Base-by-base conservation (phyloP, 495 filamentous ascomycete genomes). In the Mycothermus thermophilus region DNA sequence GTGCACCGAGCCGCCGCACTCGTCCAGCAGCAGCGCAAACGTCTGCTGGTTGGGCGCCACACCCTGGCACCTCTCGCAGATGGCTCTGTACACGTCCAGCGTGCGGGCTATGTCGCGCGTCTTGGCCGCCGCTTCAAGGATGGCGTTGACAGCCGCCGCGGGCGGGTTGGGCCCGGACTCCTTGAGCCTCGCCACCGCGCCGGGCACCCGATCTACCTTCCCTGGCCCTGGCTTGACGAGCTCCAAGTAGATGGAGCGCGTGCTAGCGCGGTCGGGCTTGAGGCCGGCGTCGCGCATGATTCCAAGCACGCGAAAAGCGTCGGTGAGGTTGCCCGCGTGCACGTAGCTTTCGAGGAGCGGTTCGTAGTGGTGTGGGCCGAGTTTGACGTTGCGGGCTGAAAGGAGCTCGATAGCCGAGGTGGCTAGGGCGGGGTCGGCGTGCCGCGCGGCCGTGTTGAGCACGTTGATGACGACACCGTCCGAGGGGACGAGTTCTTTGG, bases 281-380 rank as follows among this genome's bases (percentile, higher is more conserved):
- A 81, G 37, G 2, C 69, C 72, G 10, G 74, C 64, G 32, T 66
- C 62, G 8, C 64, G 47, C 79, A 90, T 87, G 47, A 81, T 72
- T 46, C 69, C 67, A 12, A 90, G 60, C 12, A 79, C 59, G 21
- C 68, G 61, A 16, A 84, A 69, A 1, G 71, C 72, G 23, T 64
- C 61, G 20, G 41, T 47, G 8, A 81, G 38, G 35, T 79, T 69
- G 1, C 63, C 65, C 4, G 56, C 51, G n/a, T 45, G 50, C n/a
- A 69, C 52, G 49, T 92, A 79, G 22, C 74, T 63, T 36, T 80
- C 71, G 13, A 86, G 50, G 11, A 94, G 64, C 19, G 71, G 63
- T 52, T 87, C 82, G 57, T 90, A 93, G 48, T 93, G 81, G 31
- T 77, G 66, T 4, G 63, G 42, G 3, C 63, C 55, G 19, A 83